Evolutionary conservation across 1,139 yeast genomes (phyloP), one percentile per base, ranked within the genome.

Genomic region (Pichia cactophila): DNA sequence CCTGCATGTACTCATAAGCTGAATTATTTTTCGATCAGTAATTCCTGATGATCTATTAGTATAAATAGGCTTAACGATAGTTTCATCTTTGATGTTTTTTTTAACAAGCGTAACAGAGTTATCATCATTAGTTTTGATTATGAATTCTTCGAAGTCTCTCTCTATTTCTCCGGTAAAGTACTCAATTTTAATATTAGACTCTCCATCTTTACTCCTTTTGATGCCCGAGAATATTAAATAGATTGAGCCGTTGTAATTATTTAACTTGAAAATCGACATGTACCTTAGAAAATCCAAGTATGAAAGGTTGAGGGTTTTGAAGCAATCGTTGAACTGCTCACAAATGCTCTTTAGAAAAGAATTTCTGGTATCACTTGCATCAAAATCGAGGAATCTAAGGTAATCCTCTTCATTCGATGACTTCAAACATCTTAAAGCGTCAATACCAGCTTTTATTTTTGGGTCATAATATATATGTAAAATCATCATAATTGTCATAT

Each of bases 181-280:
- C 11, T 53, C 51, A 14, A 59, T 43, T 17, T 53, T 58, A 3
- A 37, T 38, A 17, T 41, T 43, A 17, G 23, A 40, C 12, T 10
- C 46, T 39, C 11, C 40, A 6, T 36, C 26, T 12, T 28, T 33
- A 1, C 50, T 43, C 26, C 48, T 50, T 5, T 46, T 40, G 11
- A 61, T 20, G n/a, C 42, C 42, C n/a, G 61, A 50, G 8, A 63
- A 55, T 8, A 63, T 33, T 20, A 58, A 44, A 38, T 62, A 63
- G 16, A 63, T 54, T 5, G 64, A 58, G 16, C 59, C 59, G 35
- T 56, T 51, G 31, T 57, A 54, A 45, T 57, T 61, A 47, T 63
- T 63, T 42, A 56, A 29, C 41, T 54, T 51, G 50, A 50, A 61
- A 23, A 59, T 56, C 0, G 43, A 40, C 42, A 58, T 33, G 42